phyloP scores from a whole-genome alignment of 139 green algal species.

The Tetradesmus obliquus region DNA sequence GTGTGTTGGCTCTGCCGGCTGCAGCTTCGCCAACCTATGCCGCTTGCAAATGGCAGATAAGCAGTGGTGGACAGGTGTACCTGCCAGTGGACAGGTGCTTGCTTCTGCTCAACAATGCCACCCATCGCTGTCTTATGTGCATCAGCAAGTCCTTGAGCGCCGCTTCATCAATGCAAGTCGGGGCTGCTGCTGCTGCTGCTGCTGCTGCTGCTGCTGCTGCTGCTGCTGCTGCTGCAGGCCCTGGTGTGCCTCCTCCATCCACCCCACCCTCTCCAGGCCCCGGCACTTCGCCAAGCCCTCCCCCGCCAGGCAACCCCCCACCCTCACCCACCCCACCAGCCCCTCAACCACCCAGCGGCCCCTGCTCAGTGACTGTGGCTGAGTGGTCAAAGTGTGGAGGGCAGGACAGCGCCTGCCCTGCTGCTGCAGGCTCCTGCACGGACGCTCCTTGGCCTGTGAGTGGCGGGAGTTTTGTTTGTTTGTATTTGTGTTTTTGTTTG shows the following conservation, averaged over 20 bases:
- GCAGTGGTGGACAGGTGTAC: too few relatives aligned
- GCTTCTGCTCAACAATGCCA: too few relatives aligned
- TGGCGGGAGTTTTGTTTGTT: not conserved
- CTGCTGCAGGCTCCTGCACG: not conserved
- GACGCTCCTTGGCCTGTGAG: not conserved
- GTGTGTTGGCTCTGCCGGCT: too few relatives aligned
- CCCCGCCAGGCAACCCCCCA: not conserved
- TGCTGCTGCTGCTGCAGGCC: not conserved
- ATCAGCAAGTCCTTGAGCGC: too few relatives aligned
- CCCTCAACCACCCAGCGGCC: not conserved
- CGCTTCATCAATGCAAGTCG: too few relatives aligned
- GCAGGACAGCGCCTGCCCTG: not conserved
- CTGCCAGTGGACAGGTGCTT: too few relatives aligned
- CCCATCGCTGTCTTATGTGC: too few relatives aligned
- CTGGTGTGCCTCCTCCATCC: not conserved
- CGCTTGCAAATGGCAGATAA: too few relatives aligned
- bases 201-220: not conserved
- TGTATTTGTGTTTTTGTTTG: too few relatives aligned
- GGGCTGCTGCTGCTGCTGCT: not conserved
- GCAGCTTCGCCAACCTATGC: too few relatives aligned
- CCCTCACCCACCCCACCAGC: too few relatives aligned
- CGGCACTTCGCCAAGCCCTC: not conserved
- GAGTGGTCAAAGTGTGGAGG: not conserved
- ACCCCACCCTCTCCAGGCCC: not conserved
- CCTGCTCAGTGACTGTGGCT: not conserved